phyloP scores from a whole-genome alignment of 2,329 filamentous ascomycete genomes.

The Trichophyton verrucosum region DNA sequence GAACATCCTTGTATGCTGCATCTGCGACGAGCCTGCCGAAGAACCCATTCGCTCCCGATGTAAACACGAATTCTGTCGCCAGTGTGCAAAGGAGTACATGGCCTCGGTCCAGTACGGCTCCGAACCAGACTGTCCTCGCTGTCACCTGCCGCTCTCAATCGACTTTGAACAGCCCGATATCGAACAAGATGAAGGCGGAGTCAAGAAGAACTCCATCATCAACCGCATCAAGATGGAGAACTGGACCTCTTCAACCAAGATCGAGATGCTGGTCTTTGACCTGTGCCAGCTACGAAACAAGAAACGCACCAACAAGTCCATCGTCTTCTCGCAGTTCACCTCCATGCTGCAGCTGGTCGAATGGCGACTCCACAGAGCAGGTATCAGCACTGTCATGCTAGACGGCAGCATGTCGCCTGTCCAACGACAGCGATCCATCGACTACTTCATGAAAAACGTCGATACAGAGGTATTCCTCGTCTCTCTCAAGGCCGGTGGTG shows the following conservation, averaged over 20 bases:
- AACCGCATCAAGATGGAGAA: slow-evolving; percentile 98
- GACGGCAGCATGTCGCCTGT: slow-evolving; percentile 95
- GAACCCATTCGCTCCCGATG: slow-evolving; percentile 87
- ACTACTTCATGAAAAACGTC: slow-evolving; percentile 91
- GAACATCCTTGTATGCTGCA: slow-evolving; percentile 81
- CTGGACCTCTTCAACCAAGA: slow-evolving; percentile 97
- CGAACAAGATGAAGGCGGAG: slow-evolving; percentile 71
- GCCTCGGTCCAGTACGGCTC: slow-evolving; percentile 55
- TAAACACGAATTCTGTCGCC: slow-evolving; percentile 81
- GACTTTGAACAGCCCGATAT: slow-evolving; percentile 93
- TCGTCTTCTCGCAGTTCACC: slow-evolving; percentile 95
- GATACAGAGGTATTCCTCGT: slow-evolving; percentile 94
- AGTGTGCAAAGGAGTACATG: slow-evolving; percentile 69
- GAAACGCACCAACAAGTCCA: slow-evolving; percentile 88
- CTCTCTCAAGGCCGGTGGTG: slow-evolving; percentile 88
- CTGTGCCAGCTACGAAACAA: slow-evolving; percentile 83
- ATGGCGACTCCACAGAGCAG: slow-evolving; percentile 90
- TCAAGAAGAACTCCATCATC: slow-evolving; percentile 96
- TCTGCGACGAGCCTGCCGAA: slow-evolving; percentile 92
- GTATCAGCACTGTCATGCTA: slow-evolving; percentile 95
- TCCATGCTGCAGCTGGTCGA: slow-evolving; percentile 95
- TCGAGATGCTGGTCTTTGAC: slow-evolving; percentile 90
- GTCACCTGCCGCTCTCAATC: slow-evolving; percentile 79
- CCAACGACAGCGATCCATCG: slow-evolving; percentile 84
- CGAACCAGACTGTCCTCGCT: slow-evolving; percentile 61